Base-by-base conservation (phyloP, 2,329 filamentous ascomycete species). In the Coniochaeta prunicola region DNA sequence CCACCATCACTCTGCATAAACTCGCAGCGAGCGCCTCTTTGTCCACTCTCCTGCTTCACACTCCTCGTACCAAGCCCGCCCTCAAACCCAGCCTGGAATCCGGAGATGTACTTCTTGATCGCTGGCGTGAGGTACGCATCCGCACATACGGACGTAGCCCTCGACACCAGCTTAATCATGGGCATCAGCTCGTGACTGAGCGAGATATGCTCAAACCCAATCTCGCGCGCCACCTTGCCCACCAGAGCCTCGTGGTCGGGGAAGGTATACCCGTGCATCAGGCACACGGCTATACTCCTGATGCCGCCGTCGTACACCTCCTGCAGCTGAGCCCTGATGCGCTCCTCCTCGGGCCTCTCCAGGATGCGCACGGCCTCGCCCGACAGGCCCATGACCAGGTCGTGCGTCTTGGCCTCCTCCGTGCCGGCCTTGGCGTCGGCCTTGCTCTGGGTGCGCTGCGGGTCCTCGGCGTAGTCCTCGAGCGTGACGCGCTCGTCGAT, bases 241-340 rank as follows among this genome's bases (percentile, higher is more conserved):
- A 96, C 80, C 45, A 91, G 69, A 0, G 87, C 85, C 70, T 97
- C 92, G 66, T 97, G 92, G 56, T 89, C 84, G 1, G 91, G 91
- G 68, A 91, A 97, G 0, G 91, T 96, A 69, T 96, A 97, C 4
- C 89, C 89, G 69, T 97, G 92, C 86, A 96, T 92, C 60, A 97
- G 75, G 66, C 91, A 96, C 1, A 97, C 91, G 3, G 92, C 92
- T 64, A 97, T 87, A 69, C 90, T 96, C 62, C 82, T 81, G 65
- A 96, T 87, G 0, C 90, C 90, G 33, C 80, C 76, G 61, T 89
- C 83, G 62, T 84, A 89, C 3, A 96, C 78, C 6, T 80, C 77
- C 69, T 90, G 79, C 50, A 92, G 71, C 67, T 90, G 83, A 13
- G 76, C 70, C 61, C 80, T 74, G 62, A 90, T 85, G 26, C 72